These are phyloP conservation scores for Sordaria brevicollis DNA, from an alignment of 495 filamentous ascomycete species.

Conservation along the genomic window DNA sequence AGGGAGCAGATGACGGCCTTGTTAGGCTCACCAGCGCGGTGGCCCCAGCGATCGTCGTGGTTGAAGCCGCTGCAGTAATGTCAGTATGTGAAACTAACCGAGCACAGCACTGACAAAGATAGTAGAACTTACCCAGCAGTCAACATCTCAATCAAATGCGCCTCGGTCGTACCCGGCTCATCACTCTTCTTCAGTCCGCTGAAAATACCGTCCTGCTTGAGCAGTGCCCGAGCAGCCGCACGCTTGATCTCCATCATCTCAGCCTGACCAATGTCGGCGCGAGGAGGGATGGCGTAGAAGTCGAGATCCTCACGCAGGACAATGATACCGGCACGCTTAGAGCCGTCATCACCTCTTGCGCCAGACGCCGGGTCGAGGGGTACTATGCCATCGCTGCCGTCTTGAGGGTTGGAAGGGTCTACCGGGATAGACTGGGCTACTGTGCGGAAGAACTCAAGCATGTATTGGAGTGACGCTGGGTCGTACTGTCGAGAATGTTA, in stretches of 20 bases:
- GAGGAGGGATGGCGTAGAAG: conserved; percentile 94
- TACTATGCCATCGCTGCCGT: conserved; percentile 52
- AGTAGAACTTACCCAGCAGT: conserved; percentile 74
- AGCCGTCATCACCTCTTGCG: conserved; percentile 33
- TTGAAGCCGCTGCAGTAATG: conserved; percentile 69
- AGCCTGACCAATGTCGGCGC: conserved; percentile 66
- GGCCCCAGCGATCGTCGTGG: conserved; percentile 88
- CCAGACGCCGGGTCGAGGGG: conserved; percentile 39
- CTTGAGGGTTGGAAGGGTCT: conserved; percentile 48
- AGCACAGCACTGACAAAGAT: conserved; percentile 4
- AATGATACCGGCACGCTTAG: conserved; percentile 89
- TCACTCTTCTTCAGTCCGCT: conserved; percentile 89
- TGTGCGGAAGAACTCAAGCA: conserved; percentile 97
- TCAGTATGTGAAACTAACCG: background rate
- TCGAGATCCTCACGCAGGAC: conserved; percentile 94
- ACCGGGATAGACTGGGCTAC: conserved; percentile 89
- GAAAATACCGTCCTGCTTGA: conserved; percentile 93
- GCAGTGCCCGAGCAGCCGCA: conserved; percentile 74
- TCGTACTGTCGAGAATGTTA: conserved; percentile 65
- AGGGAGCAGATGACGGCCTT: conserved; percentile 98
- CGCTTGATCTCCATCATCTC: conserved; percentile 98
- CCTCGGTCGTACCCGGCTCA: conserved; percentile 91
- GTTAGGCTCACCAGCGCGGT: conserved; percentile 89
- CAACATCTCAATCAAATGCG: conserved; percentile 98
- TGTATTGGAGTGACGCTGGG: conserved; percentile 90